Evolutionary conservation across 225 moss, liverwort and hornwort species (phyloP).

Genomic region (Anthoceros angustus): DNA sequence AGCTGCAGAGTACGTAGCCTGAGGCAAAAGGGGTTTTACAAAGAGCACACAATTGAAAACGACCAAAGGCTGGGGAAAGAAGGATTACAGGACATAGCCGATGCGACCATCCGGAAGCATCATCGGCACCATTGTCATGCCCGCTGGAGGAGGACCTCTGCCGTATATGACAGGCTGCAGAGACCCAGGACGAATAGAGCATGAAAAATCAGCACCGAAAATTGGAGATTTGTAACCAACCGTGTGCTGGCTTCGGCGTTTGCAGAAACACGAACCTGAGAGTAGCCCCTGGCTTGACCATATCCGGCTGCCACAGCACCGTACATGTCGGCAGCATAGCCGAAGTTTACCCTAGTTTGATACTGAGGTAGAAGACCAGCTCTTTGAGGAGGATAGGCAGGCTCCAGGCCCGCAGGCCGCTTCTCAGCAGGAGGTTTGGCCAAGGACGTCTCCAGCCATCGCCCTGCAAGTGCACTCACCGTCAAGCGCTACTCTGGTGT

Average conservation of each 20-base stretch:
- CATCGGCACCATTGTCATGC: slow-evolving; percentile 99
- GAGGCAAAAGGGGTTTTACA: background rate
- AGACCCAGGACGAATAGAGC: background rate
- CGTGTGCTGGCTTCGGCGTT: background rate
- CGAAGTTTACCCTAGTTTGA: slow-evolving; percentile 68
- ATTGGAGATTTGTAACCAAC: background rate
- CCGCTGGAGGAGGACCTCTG: slow-evolving; percentile 86
- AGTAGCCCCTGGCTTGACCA: slow-evolving; percentile 74
- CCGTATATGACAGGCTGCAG: slow-evolving; percentile 94
- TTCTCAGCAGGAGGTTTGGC: slow-evolving; percentile 99
- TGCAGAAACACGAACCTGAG: slow-evolving; percentile 41
- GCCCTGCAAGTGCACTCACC: slow-evolving; percentile 30
- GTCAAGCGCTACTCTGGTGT: too few relatives aligned
- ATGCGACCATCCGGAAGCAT: slow-evolving; percentile 95
- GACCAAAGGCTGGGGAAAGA: background rate
- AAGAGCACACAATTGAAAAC: background rate
- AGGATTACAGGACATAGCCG: slow-evolving; percentile 92
- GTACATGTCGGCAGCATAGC: slow-evolving; percentile 72
- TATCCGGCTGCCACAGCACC: slow-evolving; percentile 57
- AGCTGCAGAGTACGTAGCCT: background rate
- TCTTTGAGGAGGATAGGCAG: slow-evolving; percentile 82
- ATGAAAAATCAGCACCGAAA: background rate
- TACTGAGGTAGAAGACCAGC: slow-evolving; percentile 91
- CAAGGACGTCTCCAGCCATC: slow-evolving; percentile 77
- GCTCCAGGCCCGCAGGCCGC: slow-evolving; percentile 69